Evolutionary conservation across 257 asterid genomes (phyloP), one percentile per base, ranked within the genome.

Genomic region (Leptodermis oblonga): DNA sequence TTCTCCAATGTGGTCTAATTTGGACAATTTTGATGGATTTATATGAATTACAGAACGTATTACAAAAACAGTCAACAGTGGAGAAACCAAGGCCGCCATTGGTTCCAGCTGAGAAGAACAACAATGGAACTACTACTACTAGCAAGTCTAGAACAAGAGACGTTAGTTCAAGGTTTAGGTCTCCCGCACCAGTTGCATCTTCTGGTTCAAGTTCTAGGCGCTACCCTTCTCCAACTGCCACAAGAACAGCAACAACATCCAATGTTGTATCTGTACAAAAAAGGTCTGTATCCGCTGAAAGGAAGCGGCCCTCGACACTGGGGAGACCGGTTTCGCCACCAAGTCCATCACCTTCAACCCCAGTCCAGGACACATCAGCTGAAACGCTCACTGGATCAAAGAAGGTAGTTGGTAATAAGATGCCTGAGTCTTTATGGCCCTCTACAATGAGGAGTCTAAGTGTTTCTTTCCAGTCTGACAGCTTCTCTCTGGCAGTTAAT

Each of bases 341-440:
- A 42, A 76, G 88, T 75, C 76, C 84, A 34, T 67, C 81, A 71
- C 79, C 89, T 36, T 81, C 92, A 46, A 92, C 98, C 18, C 97
- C 97, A 3, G 75, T 81, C 37, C 82, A 71, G 67, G 95, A 90
- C 69, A 71, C 87, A 33, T 74, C 75, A 55, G 79, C 76, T 23
- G 96, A 76, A 69, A 25, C 33, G 62, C 74, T 61, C 30, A 49
- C 71, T 78, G 82, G 81, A 62, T 82, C 90, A 6, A 81, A 84
- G 70, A 87, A 84, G 83, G 61, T 76, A 46, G 76, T 59, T 25
- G 79, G 82, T 54, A 85, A 73, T 71, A 84, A 83, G 52, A 77
- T 82, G 73, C 84, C 96, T 0, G 95, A 88, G 76, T 84, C 88
- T 76, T 81, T 90, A 80, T 87, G 96, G 95, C 93, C 96, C 0